A percentile compares a stretch with the other conserved stretches of the same genome.
Conservation (phyloP, 2,329 filamentous ascomycete species). For the Colletotrichum sp. region DNA sequence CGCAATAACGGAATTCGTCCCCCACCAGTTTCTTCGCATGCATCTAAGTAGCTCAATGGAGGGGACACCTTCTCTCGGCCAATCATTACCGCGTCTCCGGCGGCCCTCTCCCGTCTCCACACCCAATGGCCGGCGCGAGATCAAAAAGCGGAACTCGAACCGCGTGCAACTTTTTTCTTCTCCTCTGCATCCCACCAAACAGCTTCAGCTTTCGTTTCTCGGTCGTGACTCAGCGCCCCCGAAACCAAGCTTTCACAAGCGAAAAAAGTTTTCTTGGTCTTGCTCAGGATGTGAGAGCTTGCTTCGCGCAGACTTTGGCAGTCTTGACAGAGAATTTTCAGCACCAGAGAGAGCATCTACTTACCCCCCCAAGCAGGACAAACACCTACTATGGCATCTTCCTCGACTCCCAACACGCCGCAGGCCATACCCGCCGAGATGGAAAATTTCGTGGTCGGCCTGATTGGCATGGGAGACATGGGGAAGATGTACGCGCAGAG, state of each 20-base stretch:
- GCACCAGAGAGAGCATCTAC: not conserved
- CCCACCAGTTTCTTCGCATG: conserved; percentile 14
- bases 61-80: not conserved
- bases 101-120: not conserved
- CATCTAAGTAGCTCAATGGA: conserved; percentile 7
- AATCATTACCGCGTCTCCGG: conserved; percentile 19
- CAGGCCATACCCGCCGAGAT: conserved; percentile 45
- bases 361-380: not conserved
- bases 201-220: not conserved
- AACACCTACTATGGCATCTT: conserved; percentile 15
- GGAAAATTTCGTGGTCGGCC: conserved; percentile 81
- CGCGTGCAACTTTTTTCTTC: not conserved
- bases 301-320: conserved; percentile 14
- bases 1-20: conserved; percentile 9
- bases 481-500: conserved; percentile 96
- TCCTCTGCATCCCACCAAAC: not conserved
- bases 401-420: not conserved
- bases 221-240: not conserved
- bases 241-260: not conserved
- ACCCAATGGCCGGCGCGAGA: not conserved
- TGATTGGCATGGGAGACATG: conserved; percentile 99
- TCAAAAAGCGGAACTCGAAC: conserved; percentile 18
- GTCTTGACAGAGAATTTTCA: not conserved
- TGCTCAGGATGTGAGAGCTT: conserved; percentile 23
- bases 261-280: not conserved